phyloP scores from a whole-genome alignment of 2,329 filamentous ascomycete genomes.

The Colletotrichum sp. region DNA sequence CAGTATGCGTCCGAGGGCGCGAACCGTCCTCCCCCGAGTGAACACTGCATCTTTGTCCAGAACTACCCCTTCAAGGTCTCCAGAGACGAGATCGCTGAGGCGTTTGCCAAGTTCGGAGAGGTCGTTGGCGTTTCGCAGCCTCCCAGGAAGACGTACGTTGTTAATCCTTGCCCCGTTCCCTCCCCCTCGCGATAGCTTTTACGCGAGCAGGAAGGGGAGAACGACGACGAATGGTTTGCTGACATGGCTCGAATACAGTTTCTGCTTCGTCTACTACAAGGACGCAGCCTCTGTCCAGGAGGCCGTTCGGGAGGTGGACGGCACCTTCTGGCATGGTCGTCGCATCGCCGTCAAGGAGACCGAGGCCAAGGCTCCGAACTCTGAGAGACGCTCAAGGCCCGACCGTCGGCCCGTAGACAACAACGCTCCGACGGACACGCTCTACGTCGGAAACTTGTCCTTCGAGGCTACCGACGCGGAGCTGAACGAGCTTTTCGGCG shows the following conservation, averaged over 20 bases:
- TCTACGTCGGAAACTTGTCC: constrained; percentile 87
- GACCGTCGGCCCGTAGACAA: not conserved
- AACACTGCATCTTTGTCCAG: constrained; percentile 60
- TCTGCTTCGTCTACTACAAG: constrained; percentile 13
- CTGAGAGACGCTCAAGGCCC: not conserved
- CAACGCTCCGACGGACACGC: constrained; percentile 41
- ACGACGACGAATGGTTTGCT: not conserved
- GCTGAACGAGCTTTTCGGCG: constrained; percentile 77
- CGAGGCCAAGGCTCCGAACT: not conserved
- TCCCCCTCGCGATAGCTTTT: not conserved
- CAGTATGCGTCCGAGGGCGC: not conserved
- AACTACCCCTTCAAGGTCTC: constrained; percentile 75
- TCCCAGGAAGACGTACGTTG: not conserved
- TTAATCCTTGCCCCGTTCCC: not conserved
- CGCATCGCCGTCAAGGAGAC: constrained; percentile 3
- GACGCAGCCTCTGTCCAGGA: not conserved
- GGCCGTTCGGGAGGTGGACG: constrained; percentile 14
- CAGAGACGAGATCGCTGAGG: constrained; percentile 61
- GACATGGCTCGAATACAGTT: not conserved
- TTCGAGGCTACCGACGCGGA: constrained; percentile 87
- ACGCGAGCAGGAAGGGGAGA: not conserved
- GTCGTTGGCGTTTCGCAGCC: constrained; percentile 20
- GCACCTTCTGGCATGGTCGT: constrained; percentile 23
- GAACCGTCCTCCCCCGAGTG: not conserved
- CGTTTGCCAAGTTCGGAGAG: constrained; percentile 54